Conservation (phyloP, 805 yeast species). For the Yarrowia alimentaria region DNA sequence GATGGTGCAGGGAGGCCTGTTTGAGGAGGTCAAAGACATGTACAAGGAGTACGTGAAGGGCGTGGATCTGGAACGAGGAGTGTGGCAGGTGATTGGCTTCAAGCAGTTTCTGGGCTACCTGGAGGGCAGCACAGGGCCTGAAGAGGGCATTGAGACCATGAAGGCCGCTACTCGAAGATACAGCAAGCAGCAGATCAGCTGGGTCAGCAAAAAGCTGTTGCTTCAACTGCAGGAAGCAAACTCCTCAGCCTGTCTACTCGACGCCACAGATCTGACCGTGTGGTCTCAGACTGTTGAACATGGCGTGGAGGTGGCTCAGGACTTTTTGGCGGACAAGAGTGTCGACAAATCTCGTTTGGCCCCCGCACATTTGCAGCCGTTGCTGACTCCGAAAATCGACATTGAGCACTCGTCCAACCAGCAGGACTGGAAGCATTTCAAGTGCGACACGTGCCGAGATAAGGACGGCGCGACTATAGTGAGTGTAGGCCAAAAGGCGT, state of each 20-base stretch:
- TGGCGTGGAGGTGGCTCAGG: conserved; percentile 51
- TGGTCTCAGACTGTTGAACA: conserved; percentile 61
- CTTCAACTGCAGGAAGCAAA: conserved; percentile 59
- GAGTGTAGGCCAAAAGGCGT: conserved; percentile 70
- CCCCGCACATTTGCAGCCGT: conserved; percentile 8
- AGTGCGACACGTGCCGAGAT: conserved; percentile 65
- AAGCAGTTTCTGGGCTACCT: conserved; percentile 82
- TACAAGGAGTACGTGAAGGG: conserved; percentile 43
- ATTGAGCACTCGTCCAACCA: no score
- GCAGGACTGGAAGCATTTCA: no score
- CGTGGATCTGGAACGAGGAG: conserved; percentile 62
- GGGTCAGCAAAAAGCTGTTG: conserved; percentile 74
- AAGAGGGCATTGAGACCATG: conserved; percentile 66
- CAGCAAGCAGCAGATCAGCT: conserved; percentile 83
- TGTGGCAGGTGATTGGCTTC: conserved; percentile 94
- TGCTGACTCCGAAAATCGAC: neutral
- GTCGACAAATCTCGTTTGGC: neutral
- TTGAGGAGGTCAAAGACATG: conserved; percentile 64
- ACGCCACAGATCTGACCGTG: conserved; percentile 65
- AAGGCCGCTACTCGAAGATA: conserved; percentile 80
- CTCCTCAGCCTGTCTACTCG: conserved; percentile 63
- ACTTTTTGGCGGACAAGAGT: conserved; percentile 39
- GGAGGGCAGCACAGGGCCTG: conserved; percentile 33
- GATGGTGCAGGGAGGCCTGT: conserved; percentile 72
- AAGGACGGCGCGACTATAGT: conserved; percentile 52